Conservation (phyloP, 148 eudicot species). For the Camellia japonica region DNA sequence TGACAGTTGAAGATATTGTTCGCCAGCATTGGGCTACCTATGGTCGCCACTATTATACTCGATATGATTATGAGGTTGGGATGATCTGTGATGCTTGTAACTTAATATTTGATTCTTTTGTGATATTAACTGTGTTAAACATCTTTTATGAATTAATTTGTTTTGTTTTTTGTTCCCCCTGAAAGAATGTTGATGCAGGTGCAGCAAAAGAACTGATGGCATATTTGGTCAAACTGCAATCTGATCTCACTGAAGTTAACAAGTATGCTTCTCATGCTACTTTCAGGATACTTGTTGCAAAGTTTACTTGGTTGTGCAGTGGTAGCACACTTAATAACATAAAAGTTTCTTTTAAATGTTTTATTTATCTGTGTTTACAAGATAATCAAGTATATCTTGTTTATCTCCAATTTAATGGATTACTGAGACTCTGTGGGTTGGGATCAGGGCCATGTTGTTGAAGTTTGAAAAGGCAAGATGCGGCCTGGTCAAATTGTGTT, state of each 20-base stretch:
- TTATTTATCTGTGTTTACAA: too few relatives aligned
- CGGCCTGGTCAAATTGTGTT: too few relatives aligned
- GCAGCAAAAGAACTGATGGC: slow-evolving; percentile 93
- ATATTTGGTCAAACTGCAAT: slow-evolving; percentile 80
- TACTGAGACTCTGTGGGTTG: too few relatives aligned
- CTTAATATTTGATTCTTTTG: background rate
- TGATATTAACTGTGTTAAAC: background rate
- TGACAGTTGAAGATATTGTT: slow-evolving; percentile 92
- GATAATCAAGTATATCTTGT: too few relatives aligned
- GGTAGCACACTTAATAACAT: too few relatives aligned
- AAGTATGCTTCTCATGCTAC: slow-evolving; percentile 44
- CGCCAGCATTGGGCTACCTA: slow-evolving; percentile 89
- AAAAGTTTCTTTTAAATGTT: too few relatives aligned
- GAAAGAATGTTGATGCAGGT: slow-evolving; percentile 87
- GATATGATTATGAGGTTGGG: slow-evolving; percentile 89
- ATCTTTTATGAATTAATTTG: slow-evolving; percentile 10
- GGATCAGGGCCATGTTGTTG: too few relatives aligned
- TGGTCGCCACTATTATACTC: slow-evolving; percentile 95
- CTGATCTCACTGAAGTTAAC: slow-evolving; percentile 71
- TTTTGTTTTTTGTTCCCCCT: slow-evolving; percentile 1
- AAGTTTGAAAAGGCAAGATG: too few relatives aligned
- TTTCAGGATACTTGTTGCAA: background rate
- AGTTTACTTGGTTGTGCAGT: too few relatives aligned
- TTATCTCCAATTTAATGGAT: too few relatives aligned
- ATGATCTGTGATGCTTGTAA: slow-evolving; percentile 4